phyloP scores from a whole-genome alignment of 2,329 filamentous ascomycete genomes.

The Aspergillus amoenus region DNA sequence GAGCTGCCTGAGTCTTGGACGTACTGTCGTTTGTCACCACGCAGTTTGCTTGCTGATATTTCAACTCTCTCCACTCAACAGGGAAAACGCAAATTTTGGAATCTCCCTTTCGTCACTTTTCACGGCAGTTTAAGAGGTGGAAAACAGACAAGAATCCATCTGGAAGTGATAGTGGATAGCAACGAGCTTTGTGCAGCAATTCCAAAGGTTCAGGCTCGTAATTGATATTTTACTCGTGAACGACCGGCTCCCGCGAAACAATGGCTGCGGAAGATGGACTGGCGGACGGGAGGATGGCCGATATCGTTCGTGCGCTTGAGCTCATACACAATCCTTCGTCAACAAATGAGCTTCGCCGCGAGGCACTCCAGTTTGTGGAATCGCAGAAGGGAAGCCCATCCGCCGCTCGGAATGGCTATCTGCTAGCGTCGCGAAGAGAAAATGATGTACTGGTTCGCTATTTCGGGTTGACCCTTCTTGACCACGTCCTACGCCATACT shows the following conservation, averaged over 20 bases:
- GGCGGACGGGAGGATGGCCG: constrained; percentile 39
- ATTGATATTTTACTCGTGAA: background rate
- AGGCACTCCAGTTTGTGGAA: constrained; percentile 85
- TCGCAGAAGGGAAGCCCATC: constrained; percentile 74
- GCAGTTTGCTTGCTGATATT: constrained; percentile 1
- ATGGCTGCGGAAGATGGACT: constrained; percentile 39
- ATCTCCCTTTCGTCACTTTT: background rate
- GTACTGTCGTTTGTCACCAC: constrained; percentile 4
- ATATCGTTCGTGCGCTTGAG: constrained; percentile 79
- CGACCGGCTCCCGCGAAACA: background rate
- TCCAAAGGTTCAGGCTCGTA: constrained; percentile 7
- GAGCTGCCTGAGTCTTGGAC: constrained; percentile 8
- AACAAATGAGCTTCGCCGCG: constrained; percentile 74
- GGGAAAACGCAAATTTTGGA: background rate
- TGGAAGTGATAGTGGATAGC: constrained; percentile 14
- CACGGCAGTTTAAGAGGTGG: background rate
- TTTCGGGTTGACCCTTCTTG: constrained; percentile 88
- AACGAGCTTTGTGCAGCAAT: constrained; percentile 13
- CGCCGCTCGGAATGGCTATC: constrained; percentile 81
- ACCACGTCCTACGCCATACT: constrained; percentile 82
- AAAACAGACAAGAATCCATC: background rate
- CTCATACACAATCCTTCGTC: constrained; percentile 82
- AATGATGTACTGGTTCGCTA: constrained; percentile 84
- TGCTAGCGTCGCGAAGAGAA: constrained; percentile 70
- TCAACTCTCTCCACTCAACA: background rate